Evolutionary conservation across 1,284 basidiomycete species (phyloP).

Genomic region (Cutaneotrichosporon sp.): DNA sequence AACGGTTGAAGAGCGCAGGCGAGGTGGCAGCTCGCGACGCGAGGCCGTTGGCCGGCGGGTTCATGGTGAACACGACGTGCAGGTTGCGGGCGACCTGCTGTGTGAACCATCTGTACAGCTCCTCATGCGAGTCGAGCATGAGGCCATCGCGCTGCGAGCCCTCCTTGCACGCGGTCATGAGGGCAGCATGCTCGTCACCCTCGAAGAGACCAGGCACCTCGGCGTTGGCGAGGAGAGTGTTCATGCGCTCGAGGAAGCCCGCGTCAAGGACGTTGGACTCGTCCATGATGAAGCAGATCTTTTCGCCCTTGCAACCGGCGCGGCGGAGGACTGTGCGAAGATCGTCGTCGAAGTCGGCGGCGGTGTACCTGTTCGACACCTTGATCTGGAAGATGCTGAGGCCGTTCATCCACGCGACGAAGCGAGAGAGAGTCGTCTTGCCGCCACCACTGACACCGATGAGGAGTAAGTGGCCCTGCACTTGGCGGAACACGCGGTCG

Average conservation of each 20-base stretch:
- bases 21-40: conserved; percentile 96
- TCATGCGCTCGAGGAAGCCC: conserved; percentile 98
- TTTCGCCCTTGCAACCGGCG: conserved; percentile 96
- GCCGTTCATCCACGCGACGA: conserved; percentile 99
- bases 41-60: conserved; percentile 92
- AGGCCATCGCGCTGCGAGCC: conserved; percentile 95
- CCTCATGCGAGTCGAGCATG: conserved; percentile 97
- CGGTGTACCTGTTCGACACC: conserved; percentile 97
- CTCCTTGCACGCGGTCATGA: conserved; percentile 99
- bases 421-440: conserved; percentile 97
- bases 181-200: conserved; percentile 91
- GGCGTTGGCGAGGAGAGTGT: conserved; percentile 98
- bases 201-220: conserved; percentile 99
- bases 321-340: conserved; percentile 89
- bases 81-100: conserved; percentile 94
- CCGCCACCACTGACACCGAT: conserved; percentile 98
- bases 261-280: conserved; percentile 99
- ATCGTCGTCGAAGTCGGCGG: conserved; percentile 98
- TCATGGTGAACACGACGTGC: conserved; percentile 99
- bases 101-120: conserved; percentile 96
- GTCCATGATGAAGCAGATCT: conserved; percentile 99
- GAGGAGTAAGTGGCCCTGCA: conserved; percentile 92
- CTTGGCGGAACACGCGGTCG: conserved; percentile 98
- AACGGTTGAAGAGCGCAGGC: conserved; percentile 96
- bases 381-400: conserved; percentile 99